phyloP scores from a whole-genome alignment of 2,329 filamentous ascomycete genomes.

The Xylaria sp. region DNA sequence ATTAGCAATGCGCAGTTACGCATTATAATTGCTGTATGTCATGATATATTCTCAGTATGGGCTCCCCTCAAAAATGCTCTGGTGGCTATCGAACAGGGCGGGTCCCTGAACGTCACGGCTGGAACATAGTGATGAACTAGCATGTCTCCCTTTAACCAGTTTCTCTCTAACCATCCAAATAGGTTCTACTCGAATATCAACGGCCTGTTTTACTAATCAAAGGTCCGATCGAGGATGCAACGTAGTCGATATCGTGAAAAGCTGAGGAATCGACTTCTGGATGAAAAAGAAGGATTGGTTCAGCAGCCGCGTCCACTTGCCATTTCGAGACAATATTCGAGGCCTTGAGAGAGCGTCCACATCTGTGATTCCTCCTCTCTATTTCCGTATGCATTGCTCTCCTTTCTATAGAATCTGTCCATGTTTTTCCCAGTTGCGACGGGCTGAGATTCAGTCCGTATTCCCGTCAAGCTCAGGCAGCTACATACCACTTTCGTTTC shows the following conservation, averaged over 20 bases:
- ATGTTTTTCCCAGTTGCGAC: background rate
- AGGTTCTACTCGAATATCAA: background rate
- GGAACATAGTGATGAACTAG: background rate
- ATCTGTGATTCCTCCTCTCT: background rate
- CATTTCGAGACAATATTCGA: background rate
- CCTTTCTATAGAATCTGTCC: background rate
- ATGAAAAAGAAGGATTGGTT: background rate
- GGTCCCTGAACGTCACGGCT: background rate
- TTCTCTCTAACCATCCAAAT: background rate
- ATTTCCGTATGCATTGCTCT: background rate
- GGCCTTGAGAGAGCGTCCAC: background rate
- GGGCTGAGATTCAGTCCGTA: background rate
- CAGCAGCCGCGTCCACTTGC: background rate
- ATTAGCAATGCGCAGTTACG: background rate
- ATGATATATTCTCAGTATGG: background rate
- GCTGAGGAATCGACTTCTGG: background rate
- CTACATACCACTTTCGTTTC: background rate
- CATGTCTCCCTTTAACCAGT: background rate
- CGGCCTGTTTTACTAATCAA: background rate
- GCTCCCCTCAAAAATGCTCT: background rate
- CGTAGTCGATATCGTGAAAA: background rate
- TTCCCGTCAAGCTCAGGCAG: background rate
- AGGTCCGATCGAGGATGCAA: background rate
- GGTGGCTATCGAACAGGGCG: background rate
- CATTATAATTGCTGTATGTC: background rate